Conservation (phyloP, 2,329 filamentous ascomycete genomes). For the Ramularia endophylla region DNA sequence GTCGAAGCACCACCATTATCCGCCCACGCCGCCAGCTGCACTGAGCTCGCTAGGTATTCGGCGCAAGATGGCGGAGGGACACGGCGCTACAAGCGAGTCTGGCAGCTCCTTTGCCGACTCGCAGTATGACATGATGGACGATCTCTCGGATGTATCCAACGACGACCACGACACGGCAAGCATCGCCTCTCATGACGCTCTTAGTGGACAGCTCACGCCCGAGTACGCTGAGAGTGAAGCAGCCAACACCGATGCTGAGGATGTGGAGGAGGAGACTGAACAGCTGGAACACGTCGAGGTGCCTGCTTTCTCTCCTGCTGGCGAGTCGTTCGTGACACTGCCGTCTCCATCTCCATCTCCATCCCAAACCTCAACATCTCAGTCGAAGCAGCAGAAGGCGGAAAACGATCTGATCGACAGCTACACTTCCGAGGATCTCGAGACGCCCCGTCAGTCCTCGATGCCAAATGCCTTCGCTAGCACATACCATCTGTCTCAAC, state of each 20-base stretch:
- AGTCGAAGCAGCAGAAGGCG: conserved; percentile 11
- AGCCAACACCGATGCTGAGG: no score
- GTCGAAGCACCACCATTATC: conserved; percentile 4
- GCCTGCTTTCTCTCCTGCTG: conserved; percentile 2
- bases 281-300: neutral
- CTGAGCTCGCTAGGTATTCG: conserved; percentile 23
- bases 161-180: conserved; percentile 30
- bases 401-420: conserved; percentile 25
- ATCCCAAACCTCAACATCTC: conserved; percentile 1
- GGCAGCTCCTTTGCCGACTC: conserved; percentile 19
- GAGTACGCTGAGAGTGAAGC: conserved; percentile 13
- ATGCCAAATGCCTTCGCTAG: conserved; percentile 7
- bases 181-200: conserved; percentile 22
- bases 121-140: conserved; percentile 30
- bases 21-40: conserved; percentile 26
- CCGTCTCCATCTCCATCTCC: neutral
- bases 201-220: conserved; percentile 14
- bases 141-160: conserved; percentile 27
- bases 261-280: conserved; percentile 10
- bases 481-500: conserved; percentile 1
- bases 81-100: conserved; percentile 12
- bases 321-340: conserved; percentile 9
- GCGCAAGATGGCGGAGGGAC: conserved; percentile 20
- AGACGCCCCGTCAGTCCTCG: conserved; percentile 29
- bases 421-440: conserved; percentile 27